phyloP scores from a whole-genome alignment of 2,329 filamentous ascomycete species.

The Diaporthe batatas region DNA sequence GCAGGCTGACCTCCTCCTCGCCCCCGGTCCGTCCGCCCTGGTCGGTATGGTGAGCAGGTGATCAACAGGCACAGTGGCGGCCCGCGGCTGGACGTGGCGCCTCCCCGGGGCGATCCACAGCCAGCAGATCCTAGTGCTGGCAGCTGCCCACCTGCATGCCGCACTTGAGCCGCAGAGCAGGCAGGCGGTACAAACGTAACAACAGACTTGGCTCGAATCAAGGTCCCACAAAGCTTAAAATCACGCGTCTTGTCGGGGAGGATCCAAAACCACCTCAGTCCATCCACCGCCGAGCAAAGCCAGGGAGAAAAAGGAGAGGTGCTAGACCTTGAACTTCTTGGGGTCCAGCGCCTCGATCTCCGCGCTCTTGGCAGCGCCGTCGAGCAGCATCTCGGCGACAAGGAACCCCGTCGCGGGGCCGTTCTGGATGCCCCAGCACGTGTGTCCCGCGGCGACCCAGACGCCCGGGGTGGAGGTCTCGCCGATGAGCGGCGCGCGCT shows the following conservation, averaged over 20 bases:
- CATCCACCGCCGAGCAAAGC: not conserved
- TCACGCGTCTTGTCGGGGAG: too few species aligned
- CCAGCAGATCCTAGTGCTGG: not conserved
- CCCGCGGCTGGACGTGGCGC: not conserved
- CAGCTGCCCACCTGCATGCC: not conserved
- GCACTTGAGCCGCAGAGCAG: not conserved
- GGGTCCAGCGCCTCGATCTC: constrained; percentile 77
- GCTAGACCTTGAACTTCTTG: constrained; percentile 68
- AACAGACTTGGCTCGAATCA: not conserved
- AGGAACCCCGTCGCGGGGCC: constrained; percentile 87
- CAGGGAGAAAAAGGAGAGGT: not conserved
- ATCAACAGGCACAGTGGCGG: not conserved
- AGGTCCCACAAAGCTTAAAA: not conserved
- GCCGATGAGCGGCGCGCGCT: constrained; percentile 81
- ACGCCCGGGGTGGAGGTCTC: constrained; percentile 79
- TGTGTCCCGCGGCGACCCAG: constrained; percentile 89
- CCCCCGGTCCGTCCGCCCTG: not conserved
- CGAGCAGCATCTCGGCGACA: constrained; percentile 83
- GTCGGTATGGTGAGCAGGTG: not conserved
- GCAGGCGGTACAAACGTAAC: not conserved
- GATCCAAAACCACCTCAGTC: not conserved
- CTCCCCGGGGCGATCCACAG: not conserved
- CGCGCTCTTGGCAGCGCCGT: constrained; percentile 77
- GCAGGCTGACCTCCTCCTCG: constrained; percentile 2
- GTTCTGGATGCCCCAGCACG: constrained; percentile 99